phyloP scores from a whole-genome alignment of 768 basidiomycete genomes.

The Phlebiopsis gigantea region DNA sequence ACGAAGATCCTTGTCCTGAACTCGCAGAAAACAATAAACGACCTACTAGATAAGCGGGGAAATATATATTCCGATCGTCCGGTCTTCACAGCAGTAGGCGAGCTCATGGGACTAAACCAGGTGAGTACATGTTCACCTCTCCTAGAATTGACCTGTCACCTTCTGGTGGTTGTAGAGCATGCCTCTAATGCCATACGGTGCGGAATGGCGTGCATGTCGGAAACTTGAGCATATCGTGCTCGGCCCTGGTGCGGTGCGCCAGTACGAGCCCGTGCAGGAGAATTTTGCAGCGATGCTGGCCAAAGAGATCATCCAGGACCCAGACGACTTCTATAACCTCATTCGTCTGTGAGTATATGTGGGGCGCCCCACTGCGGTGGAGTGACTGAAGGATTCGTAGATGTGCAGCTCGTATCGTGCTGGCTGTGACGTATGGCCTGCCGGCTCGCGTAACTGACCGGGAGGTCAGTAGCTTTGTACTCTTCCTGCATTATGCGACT shows the following conservation, averaged over 20 bases:
- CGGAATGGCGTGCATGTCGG: slow-evolving; percentile 21
- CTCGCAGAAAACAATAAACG: slow-evolving; percentile 22
- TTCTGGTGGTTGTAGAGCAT: slow-evolving; percentile 22
- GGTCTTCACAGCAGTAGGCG: slow-evolving; percentile 31
- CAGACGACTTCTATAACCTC: slow-evolving; percentile 3
- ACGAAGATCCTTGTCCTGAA: slow-evolving; percentile 26
- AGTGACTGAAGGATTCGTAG: no score
- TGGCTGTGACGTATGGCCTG: slow-evolving; percentile 4
- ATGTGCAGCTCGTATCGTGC: neutral
- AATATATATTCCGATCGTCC: slow-evolving; percentile 28
- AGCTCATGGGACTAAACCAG: slow-evolving; percentile 27
- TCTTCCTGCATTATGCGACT: neutral
- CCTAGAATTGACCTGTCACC: neutral
- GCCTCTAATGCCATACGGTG: slow-evolving; percentile 19
- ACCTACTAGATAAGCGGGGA: slow-evolving; percentile 26
- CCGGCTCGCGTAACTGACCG: neutral
- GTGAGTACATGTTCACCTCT: neutral
- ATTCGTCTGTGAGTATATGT: slow-evolving; percentile 2
- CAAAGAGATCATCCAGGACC: neutral
- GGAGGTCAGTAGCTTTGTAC: slow-evolving; percentile 1
- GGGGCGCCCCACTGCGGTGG: no score
- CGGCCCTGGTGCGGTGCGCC: slow-evolving; percentile 24
- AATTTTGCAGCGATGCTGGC: slow-evolving; percentile 18
- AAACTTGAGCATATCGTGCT: slow-evolving; percentile 28
- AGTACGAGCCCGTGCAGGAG: slow-evolving; percentile 29